phyloP scores from a whole-genome alignment of 306 rosid species.

The Vigna angularis region DNA sequence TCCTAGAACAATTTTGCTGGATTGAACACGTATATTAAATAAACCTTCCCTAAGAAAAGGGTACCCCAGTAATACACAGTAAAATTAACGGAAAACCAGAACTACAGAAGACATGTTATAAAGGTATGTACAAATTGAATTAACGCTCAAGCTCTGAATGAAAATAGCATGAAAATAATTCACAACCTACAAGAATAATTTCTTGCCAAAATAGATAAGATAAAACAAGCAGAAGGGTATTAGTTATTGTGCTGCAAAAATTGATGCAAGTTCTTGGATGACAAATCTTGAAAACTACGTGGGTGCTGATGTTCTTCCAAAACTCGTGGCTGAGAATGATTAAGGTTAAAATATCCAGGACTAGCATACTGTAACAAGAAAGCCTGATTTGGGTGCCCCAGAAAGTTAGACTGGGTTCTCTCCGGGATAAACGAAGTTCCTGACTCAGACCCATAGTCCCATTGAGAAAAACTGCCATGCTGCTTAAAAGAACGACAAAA shows the following conservation, averaged over 20 bases:
- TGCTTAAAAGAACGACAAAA: slow-evolving; percentile 39
- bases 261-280: slow-evolving; percentile 54
- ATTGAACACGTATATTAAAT: not conserved
- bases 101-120: slow-evolving; percentile 14
- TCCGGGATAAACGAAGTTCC: slow-evolving; percentile 44
- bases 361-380: slow-evolving; percentile 42
- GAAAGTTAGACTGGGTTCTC: slow-evolving; percentile 42
- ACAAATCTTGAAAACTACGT: slow-evolving; percentile 43
- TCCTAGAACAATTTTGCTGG: not conserved
- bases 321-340: slow-evolving; percentile 42
- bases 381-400: slow-evolving; percentile 46
- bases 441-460: slow-evolving; percentile 45
- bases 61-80: slow-evolving; percentile 36
- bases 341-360: slow-evolving; percentile 43
- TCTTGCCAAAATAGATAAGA: slow-evolving; percentile 25
- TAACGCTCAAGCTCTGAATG: slow-evolving; percentile 42
- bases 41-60: not conserved
- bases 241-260: slow-evolving; percentile 57
- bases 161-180: slow-evolving; percentile 35
- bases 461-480: slow-evolving; percentile 39
- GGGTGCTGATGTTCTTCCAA: slow-evolving; percentile 50
- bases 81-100: slow-evolving; percentile 34
- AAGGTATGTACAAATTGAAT: slow-evolving; percentile 65
- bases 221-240: slow-evolving; percentile 29
- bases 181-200: slow-evolving; percentile 45